Percentiles rank a stretch among this genome's conserved stretches.
Conservation (phyloP, 208 protist species). For the Trypanosomatidae sp. region DNA sequence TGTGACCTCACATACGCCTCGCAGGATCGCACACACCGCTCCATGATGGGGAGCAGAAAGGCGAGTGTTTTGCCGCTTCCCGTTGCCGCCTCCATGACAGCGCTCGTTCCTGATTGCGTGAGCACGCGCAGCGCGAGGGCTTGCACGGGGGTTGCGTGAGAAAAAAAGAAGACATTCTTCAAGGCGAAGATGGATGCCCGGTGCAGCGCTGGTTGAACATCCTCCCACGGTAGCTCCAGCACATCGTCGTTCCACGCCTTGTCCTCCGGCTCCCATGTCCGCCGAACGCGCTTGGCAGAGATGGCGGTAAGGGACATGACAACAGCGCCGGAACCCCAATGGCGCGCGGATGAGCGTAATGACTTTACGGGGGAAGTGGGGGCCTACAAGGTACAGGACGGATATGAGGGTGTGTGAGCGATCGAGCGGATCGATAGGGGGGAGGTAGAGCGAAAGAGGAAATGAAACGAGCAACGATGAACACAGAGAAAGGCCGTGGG, state of each 20-base stretch:
- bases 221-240: constrained; percentile 83
- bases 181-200: constrained; percentile 77
- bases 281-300: constrained; percentile 68
- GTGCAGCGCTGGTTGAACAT: constrained; percentile 64
- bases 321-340: neutral
- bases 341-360: neutral
- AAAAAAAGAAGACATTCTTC: constrained; percentile 91
- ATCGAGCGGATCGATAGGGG: neutral
- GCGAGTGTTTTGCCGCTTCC: constrained; percentile 98
- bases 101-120: constrained; percentile 43
- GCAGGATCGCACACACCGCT: constrained; percentile 65
- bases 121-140: constrained; percentile 58
- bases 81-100: constrained; percentile 95
- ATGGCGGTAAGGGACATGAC: constrained; percentile 62
- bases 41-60: constrained; percentile 91
- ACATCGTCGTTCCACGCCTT: constrained; percentile 84
- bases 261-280: constrained; percentile 77
- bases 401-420: neutral
- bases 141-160: constrained; percentile 91
- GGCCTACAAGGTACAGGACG: neutral
- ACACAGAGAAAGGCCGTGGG: neutral
- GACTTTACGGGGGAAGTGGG: neutral
- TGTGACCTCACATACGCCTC: constrained; percentile 47
- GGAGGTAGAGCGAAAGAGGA: neutral
- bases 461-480: neutral